Conservation (phyloP, 2,329 filamentous ascomycete species). For the Pseudocercospora pini-densiflorae region DNA sequence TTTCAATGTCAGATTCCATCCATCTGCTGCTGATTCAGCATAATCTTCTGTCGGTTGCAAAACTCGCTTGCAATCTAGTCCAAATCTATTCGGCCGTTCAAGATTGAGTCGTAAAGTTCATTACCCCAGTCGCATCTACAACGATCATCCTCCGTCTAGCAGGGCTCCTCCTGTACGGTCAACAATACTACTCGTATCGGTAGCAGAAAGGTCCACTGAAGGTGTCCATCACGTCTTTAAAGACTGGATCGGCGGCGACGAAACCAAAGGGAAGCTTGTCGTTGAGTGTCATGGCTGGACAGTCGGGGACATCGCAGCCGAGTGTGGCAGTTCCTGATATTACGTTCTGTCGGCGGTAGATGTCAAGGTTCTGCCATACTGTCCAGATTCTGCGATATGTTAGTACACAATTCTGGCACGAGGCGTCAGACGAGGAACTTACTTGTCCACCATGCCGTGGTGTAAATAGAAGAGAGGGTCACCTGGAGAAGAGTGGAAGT, state of each 20-base stretch:
- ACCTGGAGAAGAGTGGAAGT: conserved; percentile 51
- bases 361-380: conserved; percentile 56
- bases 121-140: conserved; percentile 7
- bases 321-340: conserved; percentile 53
- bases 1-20: neutral
- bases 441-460: conserved; percentile 48
- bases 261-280: conserved; percentile 45
- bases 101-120: neutral
- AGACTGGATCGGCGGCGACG: conserved; percentile 31
- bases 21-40: neutral
- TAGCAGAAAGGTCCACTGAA: conserved; percentile 41
- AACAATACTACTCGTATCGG: conserved; percentile 34
- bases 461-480: conserved; percentile 58
- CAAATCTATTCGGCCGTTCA: conserved; percentile 11
- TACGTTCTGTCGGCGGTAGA: conserved; percentile 42
- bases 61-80: neutral
- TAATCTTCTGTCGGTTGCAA: neutral
- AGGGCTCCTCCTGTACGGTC: neutral
- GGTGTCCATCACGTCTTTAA: conserved; percentile 39
- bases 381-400: conserved; percentile 52
- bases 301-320: conserved; percentile 47
- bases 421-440: neutral
- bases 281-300: conserved; percentile 51
- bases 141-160: no score
- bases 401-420: conserved; percentile 13